Evolutionary conservation across 495 filamentous ascomycete species (phyloP).

Genomic region (Polyplosphaeria fusca): DNA sequence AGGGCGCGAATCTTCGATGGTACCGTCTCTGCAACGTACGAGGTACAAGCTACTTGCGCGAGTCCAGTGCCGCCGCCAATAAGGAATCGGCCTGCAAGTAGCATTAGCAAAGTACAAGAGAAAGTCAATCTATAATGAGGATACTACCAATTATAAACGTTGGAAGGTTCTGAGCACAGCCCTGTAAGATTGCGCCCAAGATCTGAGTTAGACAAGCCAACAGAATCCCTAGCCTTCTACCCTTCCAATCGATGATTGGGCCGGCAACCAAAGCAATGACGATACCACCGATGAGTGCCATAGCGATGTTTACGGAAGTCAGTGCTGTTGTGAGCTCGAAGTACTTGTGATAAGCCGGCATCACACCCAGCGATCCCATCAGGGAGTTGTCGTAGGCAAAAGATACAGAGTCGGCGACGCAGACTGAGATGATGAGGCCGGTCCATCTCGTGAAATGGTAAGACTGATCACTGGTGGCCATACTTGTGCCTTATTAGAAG

Average conservation of each 20-base stretch:
- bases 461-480: too few species aligned
- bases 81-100: not conserved
- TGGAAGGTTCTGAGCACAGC: not conserved
- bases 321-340: not conserved
- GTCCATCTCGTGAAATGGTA: not conserved
- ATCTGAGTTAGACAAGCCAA: not conserved
- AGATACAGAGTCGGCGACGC: not conserved
- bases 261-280: not conserved
- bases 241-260: constrained; percentile 1
- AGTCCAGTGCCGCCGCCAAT: constrained; percentile 2
- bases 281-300: constrained; percentile 1
- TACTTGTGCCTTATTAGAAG: too few species aligned
- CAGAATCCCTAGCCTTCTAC: not conserved
- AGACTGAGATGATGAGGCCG: not conserved
- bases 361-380: constrained; percentile 1
- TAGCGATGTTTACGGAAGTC: constrained; percentile 1
- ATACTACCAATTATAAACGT: too few species aligned
- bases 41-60: not conserved
- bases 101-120: too few species aligned
- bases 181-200: not conserved
- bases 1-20: not conserved
- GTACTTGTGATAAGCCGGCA: not conserved
- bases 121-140: too few species aligned
- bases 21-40: constrained; percentile 1
- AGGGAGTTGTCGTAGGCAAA: not conserved